phyloP scores from a whole-genome alignment of 345 rosid species.

The Atalantia buxifolia region DNA sequence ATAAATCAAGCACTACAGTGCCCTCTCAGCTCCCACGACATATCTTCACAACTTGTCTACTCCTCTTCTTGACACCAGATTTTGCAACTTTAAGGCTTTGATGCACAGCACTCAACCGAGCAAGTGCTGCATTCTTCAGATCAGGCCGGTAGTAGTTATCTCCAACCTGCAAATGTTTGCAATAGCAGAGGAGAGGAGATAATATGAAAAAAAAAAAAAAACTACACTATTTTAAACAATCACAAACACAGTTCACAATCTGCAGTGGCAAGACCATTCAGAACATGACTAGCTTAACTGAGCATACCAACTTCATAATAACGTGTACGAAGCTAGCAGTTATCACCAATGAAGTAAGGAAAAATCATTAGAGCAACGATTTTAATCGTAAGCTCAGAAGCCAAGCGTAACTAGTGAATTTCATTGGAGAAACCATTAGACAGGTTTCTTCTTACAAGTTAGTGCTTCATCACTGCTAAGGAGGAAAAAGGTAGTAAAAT shows the following conservation, averaged over 20 bases:
- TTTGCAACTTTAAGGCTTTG: conserved; percentile 78
- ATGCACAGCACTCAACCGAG: conserved; percentile 78
- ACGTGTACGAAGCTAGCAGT: neutral
- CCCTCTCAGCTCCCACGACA: conserved; percentile 29
- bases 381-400: conserved; percentile 38
- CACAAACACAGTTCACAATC: neutral
- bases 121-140: conserved; percentile 82
- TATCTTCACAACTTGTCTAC: conserved; percentile 58
- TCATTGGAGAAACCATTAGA: conserved; percentile 37
- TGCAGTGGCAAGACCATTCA: neutral
- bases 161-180: conserved; percentile 47
- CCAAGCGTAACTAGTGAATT: conserved; percentile 21
- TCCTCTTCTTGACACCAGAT: conserved; percentile 91
- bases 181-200: neutral
- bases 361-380: neutral
- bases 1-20: neutral
- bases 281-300: neutral
- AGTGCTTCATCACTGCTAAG: conserved; percentile 47
- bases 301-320: neutral
- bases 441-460: conserved; percentile 43
- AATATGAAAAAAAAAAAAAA: neutral
- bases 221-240: neutral
- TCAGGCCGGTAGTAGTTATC: conserved; percentile 91
- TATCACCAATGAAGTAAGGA: neutral
- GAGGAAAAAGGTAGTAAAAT: neutral